Conservation (phyloP, 2,329 filamentous ascomycete genomes). For the Colletotrichum filicis region DNA sequence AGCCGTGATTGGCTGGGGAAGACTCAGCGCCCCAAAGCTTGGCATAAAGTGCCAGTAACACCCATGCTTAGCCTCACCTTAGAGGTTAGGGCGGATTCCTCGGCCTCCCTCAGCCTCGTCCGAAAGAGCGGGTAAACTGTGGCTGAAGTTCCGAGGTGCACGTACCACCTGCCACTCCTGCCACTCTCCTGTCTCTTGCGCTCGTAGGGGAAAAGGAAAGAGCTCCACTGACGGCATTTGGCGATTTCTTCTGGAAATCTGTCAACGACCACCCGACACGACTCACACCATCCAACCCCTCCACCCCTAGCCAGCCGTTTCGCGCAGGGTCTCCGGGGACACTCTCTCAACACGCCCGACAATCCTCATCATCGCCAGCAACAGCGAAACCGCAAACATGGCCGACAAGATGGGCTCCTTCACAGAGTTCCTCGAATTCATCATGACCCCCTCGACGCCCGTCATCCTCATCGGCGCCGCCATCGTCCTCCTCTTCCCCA, state of each 20-base stretch:
- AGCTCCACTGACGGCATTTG: conserved; percentile 20
- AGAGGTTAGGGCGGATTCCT: conserved; percentile 7
- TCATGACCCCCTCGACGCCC: conserved; percentile 69
- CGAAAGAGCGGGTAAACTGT: neutral
- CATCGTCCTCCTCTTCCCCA: conserved; percentile 77
- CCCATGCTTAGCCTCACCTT: neutral
- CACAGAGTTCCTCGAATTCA: conserved; percentile 57
- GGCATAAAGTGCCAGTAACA: neutral
- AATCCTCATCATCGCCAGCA: neutral
- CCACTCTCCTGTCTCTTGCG: neutral
- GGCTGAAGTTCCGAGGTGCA: conserved; percentile 2
- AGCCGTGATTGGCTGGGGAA: conserved; percentile 19
- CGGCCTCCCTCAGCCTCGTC: conserved; percentile 27
- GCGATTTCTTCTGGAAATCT: conserved; percentile 33
- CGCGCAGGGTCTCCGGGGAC: conserved; percentile 17
- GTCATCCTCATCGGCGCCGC: conserved; percentile 76
- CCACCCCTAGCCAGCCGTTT: conserved; percentile 14
- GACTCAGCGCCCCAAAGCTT: conserved; percentile 27
- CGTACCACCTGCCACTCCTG: too few species aligned
- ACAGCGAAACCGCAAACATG: neutral
- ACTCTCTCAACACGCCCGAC: neutral
- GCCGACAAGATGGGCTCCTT: conserved; percentile 50
- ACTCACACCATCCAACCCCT: conserved; percentile 13
- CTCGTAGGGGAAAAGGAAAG: neutral
- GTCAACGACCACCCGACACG: conserved; percentile 30